These are phyloP conservation scores for Macadamia tetraphylla DNA, from an alignment of 164 flowering plant genomes.

Conservation along the genomic window DNA sequence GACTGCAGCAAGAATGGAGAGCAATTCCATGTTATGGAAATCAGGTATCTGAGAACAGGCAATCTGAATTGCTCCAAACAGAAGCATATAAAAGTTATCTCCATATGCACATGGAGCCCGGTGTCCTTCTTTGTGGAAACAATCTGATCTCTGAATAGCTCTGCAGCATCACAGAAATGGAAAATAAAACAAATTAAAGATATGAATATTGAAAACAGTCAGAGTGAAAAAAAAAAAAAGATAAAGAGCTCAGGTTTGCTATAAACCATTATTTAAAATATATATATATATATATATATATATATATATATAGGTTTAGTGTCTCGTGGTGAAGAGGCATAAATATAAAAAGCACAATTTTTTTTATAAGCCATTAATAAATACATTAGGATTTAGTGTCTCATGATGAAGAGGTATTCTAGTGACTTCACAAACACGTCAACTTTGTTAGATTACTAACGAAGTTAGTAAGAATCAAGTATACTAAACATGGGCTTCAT, in stretches of 20 bases:
- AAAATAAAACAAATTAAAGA: neutral
- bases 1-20: constrained; percentile 60
- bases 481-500: neutral
- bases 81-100: constrained; percentile 42
- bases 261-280: too few relatives aligned
- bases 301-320: neutral
- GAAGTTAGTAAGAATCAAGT: neutral
- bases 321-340: neutral
- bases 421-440: neutral
- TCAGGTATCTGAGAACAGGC: constrained; percentile 68
- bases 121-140: constrained; percentile 66
- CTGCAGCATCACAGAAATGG: constrained; percentile 30
- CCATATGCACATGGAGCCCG: constrained; percentile 45
- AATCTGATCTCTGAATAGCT: constrained; percentile 63
- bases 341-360: neutral
- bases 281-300: too few relatives aligned
- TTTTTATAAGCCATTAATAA: too few relatives aligned
- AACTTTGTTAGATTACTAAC: too few relatives aligned
- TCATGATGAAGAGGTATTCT: neutral
- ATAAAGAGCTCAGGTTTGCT: neutral
- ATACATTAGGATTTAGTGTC: neutral
- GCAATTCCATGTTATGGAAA: constrained; percentile 64
- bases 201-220: neutral
- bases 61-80: constrained; percentile 60
- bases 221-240: neutral